A percentile compares a stretch with the other conserved stretches of the same genome.
Evolutionary conservation across 2,329 filamentous ascomycete species (phyloP).

Genomic region (Neofusicoccum kwambonambiense): DNA sequence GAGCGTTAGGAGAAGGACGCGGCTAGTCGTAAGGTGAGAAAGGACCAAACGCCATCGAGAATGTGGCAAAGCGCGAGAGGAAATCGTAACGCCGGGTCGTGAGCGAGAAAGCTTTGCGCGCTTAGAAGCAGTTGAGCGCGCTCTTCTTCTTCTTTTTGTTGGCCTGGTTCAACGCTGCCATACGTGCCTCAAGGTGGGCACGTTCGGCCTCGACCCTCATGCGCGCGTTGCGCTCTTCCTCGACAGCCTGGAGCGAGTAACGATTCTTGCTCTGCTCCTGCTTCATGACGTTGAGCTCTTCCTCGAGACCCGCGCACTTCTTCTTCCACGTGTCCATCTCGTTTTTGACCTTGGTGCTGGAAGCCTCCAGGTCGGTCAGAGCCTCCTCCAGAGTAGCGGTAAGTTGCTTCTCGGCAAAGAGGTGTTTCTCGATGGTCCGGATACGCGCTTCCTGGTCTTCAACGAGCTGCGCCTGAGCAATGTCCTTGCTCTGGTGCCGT

Average conservation of each 20-base stretch:
- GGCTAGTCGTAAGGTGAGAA: background rate
- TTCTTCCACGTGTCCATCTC: slow-evolving; percentile 91
- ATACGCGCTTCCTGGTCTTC: slow-evolving; percentile 96
- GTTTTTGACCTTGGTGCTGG: slow-evolving; percentile 85
- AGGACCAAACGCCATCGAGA: background rate
- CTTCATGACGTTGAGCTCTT: slow-evolving; percentile 63
- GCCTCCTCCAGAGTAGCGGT: slow-evolving; percentile 95
- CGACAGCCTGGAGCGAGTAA: slow-evolving; percentile 79
- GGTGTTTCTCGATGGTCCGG: slow-evolving; percentile 92
- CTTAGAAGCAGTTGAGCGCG: slow-evolving; percentile 93
- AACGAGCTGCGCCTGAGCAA: slow-evolving; percentile 72
- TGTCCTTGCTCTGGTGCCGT: slow-evolving; percentile 79
- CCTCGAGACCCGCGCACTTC: slow-evolving; percentile 74
- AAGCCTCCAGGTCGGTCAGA: slow-evolving; percentile 86
- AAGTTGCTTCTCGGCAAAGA: slow-evolving; percentile 93
- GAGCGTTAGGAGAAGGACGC: background rate
- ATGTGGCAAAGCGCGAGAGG: background rate
- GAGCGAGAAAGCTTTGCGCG: background rate
- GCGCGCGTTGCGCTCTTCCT: slow-evolving; percentile 93
- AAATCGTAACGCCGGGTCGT: slow-evolving; percentile 3
- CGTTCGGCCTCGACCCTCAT: slow-evolving; percentile 85
- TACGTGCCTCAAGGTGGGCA: slow-evolving; percentile 87
- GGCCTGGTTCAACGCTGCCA: slow-evolving; percentile 71
- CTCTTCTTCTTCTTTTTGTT: slow-evolving; percentile 94
- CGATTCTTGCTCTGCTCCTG: slow-evolving; percentile 60